Evolutionary conservation across 2,329 filamentous ascomycete genomes (phyloP), one percentile per base, ranked within the genome.

Genomic region (Penicillium olsonii): DNA sequence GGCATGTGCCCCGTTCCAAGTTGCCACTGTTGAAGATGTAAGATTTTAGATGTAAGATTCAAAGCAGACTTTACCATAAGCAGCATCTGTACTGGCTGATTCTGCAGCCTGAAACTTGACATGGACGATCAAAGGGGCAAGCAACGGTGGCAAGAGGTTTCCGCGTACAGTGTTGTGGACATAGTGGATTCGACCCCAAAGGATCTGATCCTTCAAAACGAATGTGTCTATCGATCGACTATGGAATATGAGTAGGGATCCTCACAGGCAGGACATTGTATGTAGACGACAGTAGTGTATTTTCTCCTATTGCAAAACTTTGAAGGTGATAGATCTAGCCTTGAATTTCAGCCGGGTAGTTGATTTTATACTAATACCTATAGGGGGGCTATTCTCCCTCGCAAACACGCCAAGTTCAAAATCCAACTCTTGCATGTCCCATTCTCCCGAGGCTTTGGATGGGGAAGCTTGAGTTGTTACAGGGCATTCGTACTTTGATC

Each of bases 361-460:
- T 22, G 15, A 33, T 45, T 39, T n/a, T n/a, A 38, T 39, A 39
- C 19, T 45, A 33, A 38, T 39, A 31, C 18, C n/a, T n/a, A n/a
- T n/a, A n/a, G 11, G 19, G 20, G 12, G 33, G 6, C 19, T 17
- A 11, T 26, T 39, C 37, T 20, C 4, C n/a, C n/a, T n/a, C n/a
- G n/a, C n/a, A n/a, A n/a, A n/a, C n/a, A n/a, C n/a, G n/a, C n/a
- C n/a, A n/a, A n/a, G n/a, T n/a, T n/a, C n/a, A n/a, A n/a, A n/a
- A n/a, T n/a, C n/a, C n/a, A n/a, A n/a, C n/a, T 8, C 22, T 37
- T 5, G 11, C 15, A 44, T 37, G 18, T 35, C 10, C 14, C 5
- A 22, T 18, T 18, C 14, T 20, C 12, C 2, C 9, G n/a, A n/a
- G n/a, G n/a, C n/a, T n/a, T n/a, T n/a, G 29, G 24, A 45, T 27